phyloP scores from a whole-genome alignment of 192 early-diverging fungal genomes.

The Entomortierella beljakovae region DNA sequence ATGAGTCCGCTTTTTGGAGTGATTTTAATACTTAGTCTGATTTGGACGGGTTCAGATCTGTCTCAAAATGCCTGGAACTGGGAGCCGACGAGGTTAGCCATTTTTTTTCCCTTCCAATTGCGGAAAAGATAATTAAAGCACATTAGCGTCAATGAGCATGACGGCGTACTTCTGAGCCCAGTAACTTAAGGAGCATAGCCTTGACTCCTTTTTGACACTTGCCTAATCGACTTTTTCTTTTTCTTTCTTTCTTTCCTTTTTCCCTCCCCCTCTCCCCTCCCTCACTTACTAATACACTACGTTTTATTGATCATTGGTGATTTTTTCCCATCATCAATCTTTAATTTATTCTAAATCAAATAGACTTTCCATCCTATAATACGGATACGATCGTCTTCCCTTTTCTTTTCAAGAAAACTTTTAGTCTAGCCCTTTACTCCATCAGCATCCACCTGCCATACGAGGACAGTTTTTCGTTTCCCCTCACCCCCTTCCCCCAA shows the following conservation, averaged over 20 bases:
- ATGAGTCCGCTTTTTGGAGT: too few species aligned
- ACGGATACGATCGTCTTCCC: conserved; percentile 34
- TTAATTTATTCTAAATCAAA: conserved; percentile 2
- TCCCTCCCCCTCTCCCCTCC: conserved; percentile 1
- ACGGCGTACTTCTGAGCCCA: not conserved
- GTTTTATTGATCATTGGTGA: not conserved
- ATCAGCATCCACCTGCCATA: conserved; percentile 5
- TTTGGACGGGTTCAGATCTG: too few species aligned
- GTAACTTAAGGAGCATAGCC: conserved; percentile 6
- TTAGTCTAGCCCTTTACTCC: not conserved
- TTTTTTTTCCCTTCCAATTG: too few species aligned
- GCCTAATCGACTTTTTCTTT: not conserved
- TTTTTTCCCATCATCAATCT: not conserved
- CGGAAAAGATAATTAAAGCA: too few species aligned
- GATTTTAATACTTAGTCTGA: too few species aligned
- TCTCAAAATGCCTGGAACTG: too few species aligned
- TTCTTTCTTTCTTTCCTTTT: not conserved
- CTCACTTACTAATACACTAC: not conserved
- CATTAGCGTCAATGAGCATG: too few species aligned
- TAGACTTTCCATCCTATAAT: conserved; percentile 30
- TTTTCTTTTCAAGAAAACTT: conserved; percentile 27
- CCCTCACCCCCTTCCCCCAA: not conserved
- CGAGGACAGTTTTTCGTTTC: conserved; percentile 6
- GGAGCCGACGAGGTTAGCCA: too few species aligned
- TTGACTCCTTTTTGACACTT: not conserved